Base-by-base conservation (phyloP, 139 green algal species). In the Micromonas commoda region DNA sequence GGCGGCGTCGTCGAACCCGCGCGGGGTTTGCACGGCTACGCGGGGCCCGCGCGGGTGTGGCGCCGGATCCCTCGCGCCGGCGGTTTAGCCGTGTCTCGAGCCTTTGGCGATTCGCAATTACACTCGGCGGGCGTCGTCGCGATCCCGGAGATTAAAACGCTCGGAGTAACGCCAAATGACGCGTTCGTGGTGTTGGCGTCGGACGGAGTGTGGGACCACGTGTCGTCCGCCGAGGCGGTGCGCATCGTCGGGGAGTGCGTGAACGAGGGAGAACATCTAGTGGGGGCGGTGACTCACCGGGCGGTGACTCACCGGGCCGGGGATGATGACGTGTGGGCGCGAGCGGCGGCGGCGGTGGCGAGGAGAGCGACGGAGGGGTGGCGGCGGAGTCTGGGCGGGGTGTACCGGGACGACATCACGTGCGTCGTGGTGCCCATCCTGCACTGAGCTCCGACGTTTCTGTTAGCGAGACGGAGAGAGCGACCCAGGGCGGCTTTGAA, bases 1-100 rank as follows among this genome's bases (percentile, higher is more conserved):
- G 93, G 93, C 16, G 93, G 93, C 2, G 88, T 92, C 51, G 92
- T 97, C 26, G 85, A 96, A 26, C 95, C 89, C 89, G 91, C 91
- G 0, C 92, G 93, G 67, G 94, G 90, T 0, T 97, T 91, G 93
- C 86, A 86, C 35, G 88, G 96, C 20, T 77, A 83, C 31, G 81
- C 91, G 24, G 87, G 84, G 71, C 93, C 93, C 0, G 88, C 96
- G 26, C 45, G 45, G 9, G 45, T 57, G 45, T 57, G 45, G 45
- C 9, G 16, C 9, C 9, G 16, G 45, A 9, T 23, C 45, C 45
- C 45, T 9, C 45, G 45, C 9, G 16, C 45, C 45, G 45, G 45
- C 45, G 45, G 45, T 9, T 16, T 57, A 9, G 45, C 45, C 9
- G 45, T 57, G 45, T 57, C 45, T 9, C 9, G 45, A 16, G 45